Evolutionary conservation across 805 yeast species (phyloP).

Genomic region (Monosporozyma yasuniensis): DNA sequence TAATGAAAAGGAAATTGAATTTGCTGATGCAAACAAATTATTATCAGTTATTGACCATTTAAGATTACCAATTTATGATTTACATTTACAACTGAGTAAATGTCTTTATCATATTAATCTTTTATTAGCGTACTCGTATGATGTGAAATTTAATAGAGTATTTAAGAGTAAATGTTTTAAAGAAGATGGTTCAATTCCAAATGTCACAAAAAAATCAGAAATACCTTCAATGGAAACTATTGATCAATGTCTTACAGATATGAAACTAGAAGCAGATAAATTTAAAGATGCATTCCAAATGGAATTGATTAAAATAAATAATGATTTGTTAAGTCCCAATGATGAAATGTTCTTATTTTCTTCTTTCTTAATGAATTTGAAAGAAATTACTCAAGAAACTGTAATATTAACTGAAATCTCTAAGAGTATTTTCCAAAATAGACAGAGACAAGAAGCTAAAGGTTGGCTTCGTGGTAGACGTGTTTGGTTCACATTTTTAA

Average conservation of each 20-base stretch:
- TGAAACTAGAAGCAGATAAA: slow-evolving; percentile 28
- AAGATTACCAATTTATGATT: slow-evolving; percentile 25
- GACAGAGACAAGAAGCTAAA: slow-evolving; percentile 28
- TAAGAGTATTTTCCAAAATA: slow-evolving; percentile 23
- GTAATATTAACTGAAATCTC: slow-evolving; percentile 28
- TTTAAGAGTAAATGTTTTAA: slow-evolving; percentile 13
- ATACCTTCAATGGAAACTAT: slow-evolving; percentile 22
- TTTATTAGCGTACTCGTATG: slow-evolving; percentile 34
- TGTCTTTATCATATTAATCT: slow-evolving; percentile 28
- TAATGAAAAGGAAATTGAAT: slow-evolving; percentile 31
- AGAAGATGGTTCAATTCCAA: slow-evolving; percentile 7
- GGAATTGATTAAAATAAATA: slow-evolving; percentile 21
- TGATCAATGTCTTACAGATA: slow-evolving; percentile 14
- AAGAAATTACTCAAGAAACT: slow-evolving; percentile 32
- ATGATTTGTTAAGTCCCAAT: slow-evolving; percentile 34
- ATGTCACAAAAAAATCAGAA: slow-evolving; percentile 11
- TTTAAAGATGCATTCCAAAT: slow-evolving; percentile 31
- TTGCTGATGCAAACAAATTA: slow-evolving; percentile 30
- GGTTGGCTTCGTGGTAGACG: slow-evolving; percentile 32
- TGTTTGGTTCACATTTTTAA: slow-evolving; percentile 38
- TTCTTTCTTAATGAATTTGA: slow-evolving; percentile 40
- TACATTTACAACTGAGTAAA: slow-evolving; percentile 31
- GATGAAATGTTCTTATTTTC: slow-evolving; percentile 44
- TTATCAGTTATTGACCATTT: slow-evolving; percentile 26
- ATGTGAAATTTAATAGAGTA: slow-evolving; percentile 28